These are phyloP conservation scores for Rhynchosporium secalis DNA, from an alignment of 2,329 filamentous ascomycete species.

Conservation along the genomic window DNA sequence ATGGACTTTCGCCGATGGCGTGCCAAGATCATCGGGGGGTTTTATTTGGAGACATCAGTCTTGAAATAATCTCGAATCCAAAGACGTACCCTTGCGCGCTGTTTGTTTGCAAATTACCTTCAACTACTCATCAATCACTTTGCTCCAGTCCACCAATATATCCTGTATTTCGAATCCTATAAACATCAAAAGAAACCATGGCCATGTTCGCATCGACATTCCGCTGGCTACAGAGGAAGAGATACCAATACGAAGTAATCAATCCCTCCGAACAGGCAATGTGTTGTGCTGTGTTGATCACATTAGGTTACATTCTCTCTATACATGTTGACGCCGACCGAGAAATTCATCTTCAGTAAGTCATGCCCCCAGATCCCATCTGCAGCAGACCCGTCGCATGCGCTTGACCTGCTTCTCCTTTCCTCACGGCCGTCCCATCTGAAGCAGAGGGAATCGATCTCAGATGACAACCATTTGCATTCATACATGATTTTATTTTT, in stretches of 20 bases:
- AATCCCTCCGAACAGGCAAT: not conserved
- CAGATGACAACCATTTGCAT: no score
- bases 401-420: not conserved
- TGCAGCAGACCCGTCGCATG: conserved; percentile 3
- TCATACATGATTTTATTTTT: no score
- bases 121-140: not conserved
- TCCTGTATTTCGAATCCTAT: not conserved
- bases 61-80: not conserved
- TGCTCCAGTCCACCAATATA: not conserved
- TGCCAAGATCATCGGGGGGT: conserved; percentile 1
- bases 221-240: conserved; percentile 89
- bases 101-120: not conserved
- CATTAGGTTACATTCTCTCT: conserved; percentile 94
- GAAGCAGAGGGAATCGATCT: no score
- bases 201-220: conserved; percentile 51
- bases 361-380: conserved; percentile 21
- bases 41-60: conserved; percentile 7
- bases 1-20: conserved; percentile 11
- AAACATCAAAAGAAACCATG: conserved; percentile 18
- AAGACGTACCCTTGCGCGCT: not conserved
- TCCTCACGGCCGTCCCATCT: not conserved
- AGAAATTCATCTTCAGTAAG: conserved; percentile 97
- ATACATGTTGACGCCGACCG: conserved; percentile 95
- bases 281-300: conserved; percentile 53
- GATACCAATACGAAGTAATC: conserved; percentile 83